Base-by-base conservation (phyloP, 768 basidiomycete species). In the Leccinum aurantiacum region DNA sequence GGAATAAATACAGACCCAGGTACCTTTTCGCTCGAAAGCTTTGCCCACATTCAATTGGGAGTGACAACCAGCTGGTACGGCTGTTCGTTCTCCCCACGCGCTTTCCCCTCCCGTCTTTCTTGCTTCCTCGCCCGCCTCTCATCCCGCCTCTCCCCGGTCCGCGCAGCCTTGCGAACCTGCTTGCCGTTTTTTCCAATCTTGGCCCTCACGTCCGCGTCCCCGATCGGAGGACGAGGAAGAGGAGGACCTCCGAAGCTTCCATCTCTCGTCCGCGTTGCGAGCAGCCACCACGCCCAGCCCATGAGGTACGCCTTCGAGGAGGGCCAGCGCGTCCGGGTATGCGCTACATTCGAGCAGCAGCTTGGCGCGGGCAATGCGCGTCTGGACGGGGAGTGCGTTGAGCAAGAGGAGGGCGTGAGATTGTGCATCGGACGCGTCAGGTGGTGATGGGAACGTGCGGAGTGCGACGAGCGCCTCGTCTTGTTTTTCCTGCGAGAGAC, bases 241-340 rank as follows among this genome's bases (percentile, higher is more conserved):
- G 29, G 29, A 31, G 29, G 29, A 29, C 24, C 24, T 24, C 24
- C 24, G 24, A 24, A 24, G 24, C 24, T 24, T 13, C 74, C 81
- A 65, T 88, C 85, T 61, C 84, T 80, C 8, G 84, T 84, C 60
- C 88, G 83, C 71, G 90, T 88, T 0, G 86, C 83, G 84, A 91
- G 86, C 50, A 95, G 76, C 77, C 86, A 93, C 79, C 91, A 93
- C 63, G 90, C 89, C 93, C 93, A 97, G 56, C 93, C 94, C 74
- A 95, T 93, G 29, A 96, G 83, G 69, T 96, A 95, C 80, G 13
- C 89, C 90, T 48, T 91, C 85, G 27, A 96, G 74, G 14, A 95
- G 85, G 11, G 87, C 73, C 6, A 95, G 75, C 1, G 93, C 93
- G 25, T 87, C 85, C 1, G 86, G 77, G 69, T 84, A 90, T 4